Base-by-base conservation (phyloP, 352 stramenopile genomes). In the Blastocystis sp. region DNA sequence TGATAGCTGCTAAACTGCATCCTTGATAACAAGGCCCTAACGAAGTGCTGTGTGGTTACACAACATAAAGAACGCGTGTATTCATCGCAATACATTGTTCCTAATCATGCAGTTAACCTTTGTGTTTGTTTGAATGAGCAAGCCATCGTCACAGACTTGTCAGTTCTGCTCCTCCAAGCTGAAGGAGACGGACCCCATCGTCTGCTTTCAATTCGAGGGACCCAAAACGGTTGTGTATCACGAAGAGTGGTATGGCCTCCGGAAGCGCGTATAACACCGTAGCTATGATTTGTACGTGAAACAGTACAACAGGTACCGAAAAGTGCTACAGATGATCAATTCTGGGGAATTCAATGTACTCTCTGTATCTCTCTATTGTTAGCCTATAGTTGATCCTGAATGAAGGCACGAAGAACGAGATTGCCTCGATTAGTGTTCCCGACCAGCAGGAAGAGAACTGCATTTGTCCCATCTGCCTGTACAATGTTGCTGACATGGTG, bases 391-490 rank as follows among this genome's bases (percentile, higher is more conserved):
- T 14, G 21, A 34, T 34, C 7, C 28, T 74, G 9, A 10, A 74
- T 48, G 10, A 43, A 0, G 43, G 45, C 10, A n/a, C 17, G 4
- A 38, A 38, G 14, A 34, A 48, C 28, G 40, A 34, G 19, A 74
- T 45, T 7, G 1, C 21, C 4, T 3, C 64, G 7, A 9, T 52
- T 23, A 38, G 52, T n/a, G 60, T 84, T 67, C 74, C 74, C 1
- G 56, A 84, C 61, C 74, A 84, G 43, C 19, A 53, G 3, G 74
- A 84, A 69, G 56, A 48, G 40, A 64, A 84, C 74, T 84, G 56
- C 38, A 23, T 69, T 0, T 84, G 74, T 23, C 74, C 74, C 1
- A 84, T 84, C 40, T 84, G 74, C 48, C 48, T 84, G 45, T 53
- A 84, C 9, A 34, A 56, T n/a, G 9, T 61, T 70, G 74, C 74